These are phyloP conservation scores for Alternaria burnsii DNA, from an alignment of 2,329 filamentous ascomycete species.

Conservation along the genomic window DNA sequence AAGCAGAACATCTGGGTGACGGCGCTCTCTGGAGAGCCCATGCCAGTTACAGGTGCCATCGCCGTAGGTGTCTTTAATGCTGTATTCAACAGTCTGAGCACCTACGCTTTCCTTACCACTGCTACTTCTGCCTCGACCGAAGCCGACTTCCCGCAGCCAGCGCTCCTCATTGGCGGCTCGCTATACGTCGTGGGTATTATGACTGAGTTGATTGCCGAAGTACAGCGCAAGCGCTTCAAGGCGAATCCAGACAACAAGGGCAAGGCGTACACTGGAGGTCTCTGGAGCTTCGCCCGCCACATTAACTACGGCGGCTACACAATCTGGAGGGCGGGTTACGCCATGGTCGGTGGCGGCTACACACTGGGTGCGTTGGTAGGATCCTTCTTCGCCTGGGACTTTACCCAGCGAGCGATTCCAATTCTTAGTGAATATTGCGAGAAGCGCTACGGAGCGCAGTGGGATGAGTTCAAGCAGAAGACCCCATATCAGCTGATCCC, in stretches of 20 bases:
- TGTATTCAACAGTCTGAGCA: conserved; percentile 63
- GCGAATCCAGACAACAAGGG: conserved; percentile 60
- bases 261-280: conserved; percentile 60
- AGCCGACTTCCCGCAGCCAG: conserved; percentile 50
- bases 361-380: conserved; percentile 53
- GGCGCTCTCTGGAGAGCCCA: conserved; percentile 59
- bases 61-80: conserved; percentile 63
- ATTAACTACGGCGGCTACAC: conserved; percentile 65
- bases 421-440: conserved; percentile 61
- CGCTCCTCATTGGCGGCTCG: conserved; percentile 58
- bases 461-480: conserved; percentile 52
- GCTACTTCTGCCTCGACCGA: conserved; percentile 58
- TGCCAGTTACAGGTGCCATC: conserved; percentile 56
- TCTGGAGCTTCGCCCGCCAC: conserved; percentile 61
- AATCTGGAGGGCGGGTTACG: conserved; percentile 61
- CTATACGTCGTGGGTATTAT: conserved; percentile 63
- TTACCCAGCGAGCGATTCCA: conserved; percentile 56
- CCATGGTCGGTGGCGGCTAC: conserved; percentile 59
- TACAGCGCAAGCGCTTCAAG: conserved; percentile 65
- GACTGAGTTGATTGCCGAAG: conserved; percentile 65
- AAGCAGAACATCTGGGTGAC: conserved; percentile 67
- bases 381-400: conserved; percentile 57
- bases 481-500: conserved; percentile 50
- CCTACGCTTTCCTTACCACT: conserved; percentile 62
- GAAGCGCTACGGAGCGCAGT: conserved; percentile 52